Conservation (phyloP, 352 stramenopile species). For the Achlya hypogyna region DNA sequence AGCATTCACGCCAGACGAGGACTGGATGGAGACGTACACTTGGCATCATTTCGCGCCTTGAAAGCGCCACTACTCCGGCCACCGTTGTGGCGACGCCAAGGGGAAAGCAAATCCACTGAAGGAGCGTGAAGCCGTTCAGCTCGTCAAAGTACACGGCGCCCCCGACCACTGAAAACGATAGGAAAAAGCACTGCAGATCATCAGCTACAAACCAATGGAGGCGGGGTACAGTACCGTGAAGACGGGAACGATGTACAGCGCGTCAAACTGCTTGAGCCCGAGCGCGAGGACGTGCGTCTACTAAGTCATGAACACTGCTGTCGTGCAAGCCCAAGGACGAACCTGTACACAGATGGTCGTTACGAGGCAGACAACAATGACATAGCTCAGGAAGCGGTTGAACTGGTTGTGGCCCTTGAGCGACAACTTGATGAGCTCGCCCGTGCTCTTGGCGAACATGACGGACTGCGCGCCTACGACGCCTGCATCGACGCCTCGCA, state of each 20-base stretch:
- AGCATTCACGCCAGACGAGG: neutral
- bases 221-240: slow-evolving; percentile 28
- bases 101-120: slow-evolving; percentile 22
- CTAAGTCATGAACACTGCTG: neutral
- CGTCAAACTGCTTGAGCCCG: slow-evolving; percentile 76
- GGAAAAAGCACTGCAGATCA: slow-evolving; percentile 72
- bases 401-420: slow-evolving; percentile 63
- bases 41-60: slow-evolving; percentile 14
- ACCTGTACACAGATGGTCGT: slow-evolving; percentile 67
- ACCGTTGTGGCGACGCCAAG: slow-evolving; percentile 20
- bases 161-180: slow-evolving; percentile 79
- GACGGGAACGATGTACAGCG: slow-evolving; percentile 74
- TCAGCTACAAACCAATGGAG: neutral
- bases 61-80: slow-evolving; percentile 17
- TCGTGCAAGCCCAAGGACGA: neutral
- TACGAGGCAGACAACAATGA: slow-evolving; percentile 70
- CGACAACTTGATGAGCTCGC: slow-evolving; percentile 74
- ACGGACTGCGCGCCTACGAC: slow-evolving; percentile 71
- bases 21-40: no score
- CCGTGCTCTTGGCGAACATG: slow-evolving; percentile 74
- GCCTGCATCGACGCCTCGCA: slow-evolving; percentile 2
- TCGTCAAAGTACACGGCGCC: slow-evolving; percentile 86
- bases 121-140: slow-evolving; percentile 27
- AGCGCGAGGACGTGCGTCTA: slow-evolving; percentile 79
- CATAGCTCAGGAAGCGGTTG: slow-evolving; percentile 54